Evolutionary conservation across 108 stramenopile genomes (phyloP).

Genomic region (Bacterosira constricta): DNA sequence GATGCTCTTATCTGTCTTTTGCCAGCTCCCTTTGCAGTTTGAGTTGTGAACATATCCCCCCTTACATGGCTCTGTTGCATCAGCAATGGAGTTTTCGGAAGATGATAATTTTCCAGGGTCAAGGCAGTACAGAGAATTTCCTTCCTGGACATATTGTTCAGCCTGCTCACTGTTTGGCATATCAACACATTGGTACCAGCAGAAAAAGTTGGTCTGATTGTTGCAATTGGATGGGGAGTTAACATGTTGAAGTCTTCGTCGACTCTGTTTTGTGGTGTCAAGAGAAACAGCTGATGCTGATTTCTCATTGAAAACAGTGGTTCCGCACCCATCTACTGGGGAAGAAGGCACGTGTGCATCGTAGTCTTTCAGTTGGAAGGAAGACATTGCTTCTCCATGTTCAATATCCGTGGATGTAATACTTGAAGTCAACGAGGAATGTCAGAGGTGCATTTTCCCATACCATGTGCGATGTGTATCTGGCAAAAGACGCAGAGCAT

Average conservation of each 20-base stretch:
- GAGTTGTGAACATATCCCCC: constrained; percentile 56
- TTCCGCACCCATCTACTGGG: constrained; percentile 40
- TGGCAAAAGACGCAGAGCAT: constrained; percentile 61
- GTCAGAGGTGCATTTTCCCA: constrained; percentile 80
- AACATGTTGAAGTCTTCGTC: constrained; percentile 58
- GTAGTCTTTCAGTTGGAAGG: constrained; percentile 24
- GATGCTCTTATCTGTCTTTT: constrained; percentile 42
- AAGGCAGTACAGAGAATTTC: constrained; percentile 76
- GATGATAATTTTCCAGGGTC: constrained; percentile 60
- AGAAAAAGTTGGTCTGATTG: constrained; percentile 81
- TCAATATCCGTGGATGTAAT: constrained; percentile 2
- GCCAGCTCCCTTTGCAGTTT: constrained; percentile 70
- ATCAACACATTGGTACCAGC: constrained; percentile 80
- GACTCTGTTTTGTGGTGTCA: not conserved
- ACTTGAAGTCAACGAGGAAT: constrained; percentile 15
- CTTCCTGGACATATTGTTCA: constrained; percentile 54
- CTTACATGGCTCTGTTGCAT: constrained; percentile 61
- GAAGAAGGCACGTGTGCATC: constrained; percentile 34
- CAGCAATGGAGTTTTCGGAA: constrained; percentile 41
- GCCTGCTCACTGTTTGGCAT: constrained; percentile 64
- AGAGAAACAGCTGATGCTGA: not conserved
- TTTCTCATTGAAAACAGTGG: not conserved
- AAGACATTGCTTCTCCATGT: constrained; percentile 18
- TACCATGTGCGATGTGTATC: constrained; percentile 63
- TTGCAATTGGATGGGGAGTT: constrained; percentile 63